Percentiles rank a stretch among this genome's conserved stretches.
These are phyloP conservation scores for Dalbergia oliveri DNA, from an alignment of 306 rosid species.

Conservation along the genomic window DNA sequence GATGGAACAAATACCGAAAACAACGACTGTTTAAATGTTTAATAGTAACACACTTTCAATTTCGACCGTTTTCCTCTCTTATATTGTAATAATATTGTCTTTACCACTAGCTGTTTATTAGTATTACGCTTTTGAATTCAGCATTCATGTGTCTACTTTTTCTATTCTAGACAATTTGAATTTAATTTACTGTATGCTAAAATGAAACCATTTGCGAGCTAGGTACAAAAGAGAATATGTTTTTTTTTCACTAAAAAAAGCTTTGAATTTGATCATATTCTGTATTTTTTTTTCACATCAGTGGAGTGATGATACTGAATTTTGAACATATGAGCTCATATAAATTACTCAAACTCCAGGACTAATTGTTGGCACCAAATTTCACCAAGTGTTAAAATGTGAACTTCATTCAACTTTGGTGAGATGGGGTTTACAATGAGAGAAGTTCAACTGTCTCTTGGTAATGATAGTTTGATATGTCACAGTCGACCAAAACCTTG, in stretches of 20 bases:
- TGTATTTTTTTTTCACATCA: not conserved
- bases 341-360: too few relatives aligned
- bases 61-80: not conserved
- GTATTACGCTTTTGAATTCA: not conserved
- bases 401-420: too few relatives aligned
- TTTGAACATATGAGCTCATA: too few relatives aligned
- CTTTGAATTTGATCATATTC: not conserved
- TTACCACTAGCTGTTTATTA: constrained; percentile 3
- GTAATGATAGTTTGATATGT: too few relatives aligned
- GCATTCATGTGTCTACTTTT: not conserved
- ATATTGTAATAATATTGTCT: not conserved
- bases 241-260: not conserved
- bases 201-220: not conserved
- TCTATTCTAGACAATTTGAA: not conserved
- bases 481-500: too few relatives aligned
- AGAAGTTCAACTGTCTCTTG: too few relatives aligned
- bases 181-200: not conserved
- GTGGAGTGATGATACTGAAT: too few relatives aligned
- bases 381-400: too few relatives aligned
- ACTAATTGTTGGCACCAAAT: too few relatives aligned
- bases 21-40: constrained; percentile 8
- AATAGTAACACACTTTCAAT: not conserved
- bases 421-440: too few relatives aligned
- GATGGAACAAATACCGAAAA: constrained; percentile 42
- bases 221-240: not conserved